These are phyloP conservation scores for Sclerotinia trifoliorum DNA, from an alignment of 2,329 filamentous ascomycete species.

Conservation along the genomic window DNA sequence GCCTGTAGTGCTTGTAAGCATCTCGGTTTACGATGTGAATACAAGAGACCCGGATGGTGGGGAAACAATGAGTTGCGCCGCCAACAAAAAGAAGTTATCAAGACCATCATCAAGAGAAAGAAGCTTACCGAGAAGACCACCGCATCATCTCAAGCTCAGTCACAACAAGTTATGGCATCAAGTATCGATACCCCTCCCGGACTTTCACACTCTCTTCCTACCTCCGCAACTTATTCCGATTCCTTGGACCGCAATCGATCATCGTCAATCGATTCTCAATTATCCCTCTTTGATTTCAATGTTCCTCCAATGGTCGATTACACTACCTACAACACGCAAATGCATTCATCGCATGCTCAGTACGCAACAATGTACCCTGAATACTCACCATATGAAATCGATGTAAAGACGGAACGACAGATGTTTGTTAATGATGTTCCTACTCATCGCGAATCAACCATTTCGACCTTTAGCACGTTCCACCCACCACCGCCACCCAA, in stretches of 20 bases:
- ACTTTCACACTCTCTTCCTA: constrained; percentile 77
- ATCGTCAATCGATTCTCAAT: constrained; percentile 77
- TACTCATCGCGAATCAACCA: constrained; percentile 78
- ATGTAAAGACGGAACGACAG: constrained; percentile 92
- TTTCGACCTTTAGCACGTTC: constrained; percentile 91
- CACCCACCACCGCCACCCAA: constrained; percentile 73
- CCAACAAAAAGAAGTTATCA: constrained; percentile 90
- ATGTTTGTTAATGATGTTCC: constrained; percentile 92
- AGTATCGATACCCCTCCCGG: constrained; percentile 67
- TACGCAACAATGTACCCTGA: constrained; percentile 50
- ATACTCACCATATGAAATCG: constrained; percentile 83
- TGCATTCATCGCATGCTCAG: constrained; percentile 52
- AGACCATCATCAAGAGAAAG: constrained; percentile 95
- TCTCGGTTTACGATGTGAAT: constrained; percentile 86
- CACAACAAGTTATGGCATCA: constrained; percentile 48
- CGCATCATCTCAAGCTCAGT: constrained; percentile 51
- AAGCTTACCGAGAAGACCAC: constrained; percentile 85
- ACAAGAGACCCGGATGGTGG: constrained; percentile 97
- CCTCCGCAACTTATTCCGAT: constrained; percentile 77
- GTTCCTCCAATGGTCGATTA: constrained; percentile 54
- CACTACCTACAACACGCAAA: constrained; percentile 61
- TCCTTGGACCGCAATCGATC: constrained; percentile 70
- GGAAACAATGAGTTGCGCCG: constrained; percentile 84
- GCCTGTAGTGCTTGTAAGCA: constrained; percentile 63
- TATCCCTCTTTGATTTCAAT: constrained; percentile 72